A percentile compares a stretch with the other conserved stretches of the same genome.
These are phyloP conservation scores for Brassica balearica DNA, from an alignment of 441 rosid species.

Conservation along the genomic window DNA sequence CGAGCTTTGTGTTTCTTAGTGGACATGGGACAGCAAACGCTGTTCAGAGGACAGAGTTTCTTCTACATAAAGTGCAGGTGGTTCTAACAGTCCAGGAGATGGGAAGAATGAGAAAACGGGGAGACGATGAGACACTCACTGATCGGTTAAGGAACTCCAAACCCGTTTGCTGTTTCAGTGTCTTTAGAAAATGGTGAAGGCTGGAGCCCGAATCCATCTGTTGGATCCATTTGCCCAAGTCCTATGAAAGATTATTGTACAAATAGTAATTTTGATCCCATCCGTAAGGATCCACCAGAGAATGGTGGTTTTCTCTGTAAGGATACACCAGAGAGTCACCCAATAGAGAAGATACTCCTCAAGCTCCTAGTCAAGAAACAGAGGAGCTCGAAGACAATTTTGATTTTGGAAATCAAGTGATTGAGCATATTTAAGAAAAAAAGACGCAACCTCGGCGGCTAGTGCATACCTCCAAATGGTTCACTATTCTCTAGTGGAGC, in stretches of 20 bases:
- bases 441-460: too few relatives aligned
- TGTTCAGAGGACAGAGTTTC: slow-evolving; percentile 35
- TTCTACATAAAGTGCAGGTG: slow-evolving; percentile 41
- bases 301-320: slow-evolving; percentile 40
- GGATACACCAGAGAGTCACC: slow-evolving; percentile 67
- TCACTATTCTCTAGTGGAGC: slow-evolving; percentile 39
- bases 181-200: slow-evolving; percentile 53
- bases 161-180: slow-evolving; percentile 42
- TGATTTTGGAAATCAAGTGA: slow-evolving; percentile 40
- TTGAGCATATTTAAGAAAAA: too few relatives aligned
- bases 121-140: slow-evolving; percentile 49
- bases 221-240: slow-evolving; percentile 50
- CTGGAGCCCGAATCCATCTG: too few relatives aligned
- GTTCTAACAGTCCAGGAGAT: slow-evolving; percentile 60
- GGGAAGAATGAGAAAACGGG: slow-evolving; percentile 46
- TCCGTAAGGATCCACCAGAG: slow-evolving; percentile 38
- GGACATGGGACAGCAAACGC: slow-evolving; percentile 23
- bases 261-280: slow-evolving; percentile 32
- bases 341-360: slow-evolving; percentile 63
- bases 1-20: too few relatives aligned
- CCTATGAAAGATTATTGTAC: slow-evolving; percentile 17
- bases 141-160: slow-evolving; percentile 46
- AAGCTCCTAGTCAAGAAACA: slow-evolving; percentile 59
- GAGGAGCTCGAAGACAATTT: slow-evolving; percentile 2
- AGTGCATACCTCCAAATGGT: too few relatives aligned